Base-by-base conservation (phyloP, 768 basidiomycete species). In the Boletus vinaceobasis region DNA sequence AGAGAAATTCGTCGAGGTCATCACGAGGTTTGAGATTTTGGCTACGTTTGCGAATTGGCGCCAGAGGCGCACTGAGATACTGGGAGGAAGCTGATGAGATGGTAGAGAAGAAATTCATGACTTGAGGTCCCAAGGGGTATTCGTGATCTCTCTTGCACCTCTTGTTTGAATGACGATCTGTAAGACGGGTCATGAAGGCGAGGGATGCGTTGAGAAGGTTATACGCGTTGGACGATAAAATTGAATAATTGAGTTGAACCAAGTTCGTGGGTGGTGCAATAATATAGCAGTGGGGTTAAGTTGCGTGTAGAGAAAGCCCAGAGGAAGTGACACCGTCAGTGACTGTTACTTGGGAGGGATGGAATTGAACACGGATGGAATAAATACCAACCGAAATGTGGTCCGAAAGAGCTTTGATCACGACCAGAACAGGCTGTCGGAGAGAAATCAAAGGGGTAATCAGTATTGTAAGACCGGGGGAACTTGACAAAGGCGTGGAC, bases 1-100 rank as follows among this genome's bases (percentile, higher is more conserved):
- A 82, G 48, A 84, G 75, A 64, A 83, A 85, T 40, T 86, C 83
- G 57, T 89, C 84, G 50, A 82, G 68, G 55, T 86, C 82, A 62
- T 82, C 78, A 61, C 71, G 72, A 43, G 65, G 73, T 61, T 71
- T 66, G 63, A 73, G 68, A 51, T 72, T 71, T 59, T 80, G 78
- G 53, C 70, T 78, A 52, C 73, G 77, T 69, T 81, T 83, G 62
- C 79, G 77, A 37, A 77, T 70, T 53, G 76, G 78, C 15, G 77
- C 64, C 15, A 64, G 60, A 35, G 72, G 72, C 7, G 71, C 71
- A 13, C 52, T 51, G 74, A 83, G 64, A 74, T 77, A 70, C 61
- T 76, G 68, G 71, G 76, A 67, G 68, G 76, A 67, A 73, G 77
- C 43, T 52, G 70, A 62, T 69, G 75, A 65, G 35, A 71, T 57